These are phyloP conservation scores for Vaccinium myrtillus DNA, from an alignment of 148 eudicot genomes.

Conservation along the genomic window DNA sequence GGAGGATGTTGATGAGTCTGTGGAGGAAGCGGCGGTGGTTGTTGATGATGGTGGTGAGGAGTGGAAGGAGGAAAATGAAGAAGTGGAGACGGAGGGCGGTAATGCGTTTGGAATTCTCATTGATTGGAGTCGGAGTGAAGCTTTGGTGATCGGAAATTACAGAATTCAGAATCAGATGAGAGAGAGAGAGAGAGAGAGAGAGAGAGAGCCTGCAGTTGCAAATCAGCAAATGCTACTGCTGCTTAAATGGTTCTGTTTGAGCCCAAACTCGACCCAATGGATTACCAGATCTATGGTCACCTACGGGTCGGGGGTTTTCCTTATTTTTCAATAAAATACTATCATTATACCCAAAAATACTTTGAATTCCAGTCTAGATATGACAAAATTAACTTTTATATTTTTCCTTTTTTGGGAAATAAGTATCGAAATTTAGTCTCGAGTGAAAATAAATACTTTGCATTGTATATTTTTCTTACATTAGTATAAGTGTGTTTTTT, in stretches of 20 bases:
- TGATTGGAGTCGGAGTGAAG: neutral
- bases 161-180: constrained; percentile 3
- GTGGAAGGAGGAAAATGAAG: constrained; percentile 18
- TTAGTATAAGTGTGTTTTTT: too few relatives aligned
- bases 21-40: constrained; percentile 36
- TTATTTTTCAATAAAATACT: too few relatives aligned
- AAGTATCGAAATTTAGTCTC: too few relatives aligned
- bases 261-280: neutral
- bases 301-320: too few relatives aligned
- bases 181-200: neutral
- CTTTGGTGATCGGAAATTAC: neutral
- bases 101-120: constrained; percentile 21
- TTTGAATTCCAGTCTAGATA: too few relatives aligned
- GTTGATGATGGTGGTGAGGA: constrained; percentile 31
- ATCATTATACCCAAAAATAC: too few relatives aligned
- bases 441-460: too few relatives aligned
- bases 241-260: neutral
- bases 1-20: constrained; percentile 25
- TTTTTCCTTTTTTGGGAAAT: too few relatives aligned
- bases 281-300: neutral
- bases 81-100: constrained; percentile 22
- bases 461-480: too few relatives aligned
- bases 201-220: neutral
- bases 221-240: neutral
- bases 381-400: too few relatives aligned